Base-by-base conservation (phyloP, 257 asterid species). In the Salvia hispanica region DNA sequence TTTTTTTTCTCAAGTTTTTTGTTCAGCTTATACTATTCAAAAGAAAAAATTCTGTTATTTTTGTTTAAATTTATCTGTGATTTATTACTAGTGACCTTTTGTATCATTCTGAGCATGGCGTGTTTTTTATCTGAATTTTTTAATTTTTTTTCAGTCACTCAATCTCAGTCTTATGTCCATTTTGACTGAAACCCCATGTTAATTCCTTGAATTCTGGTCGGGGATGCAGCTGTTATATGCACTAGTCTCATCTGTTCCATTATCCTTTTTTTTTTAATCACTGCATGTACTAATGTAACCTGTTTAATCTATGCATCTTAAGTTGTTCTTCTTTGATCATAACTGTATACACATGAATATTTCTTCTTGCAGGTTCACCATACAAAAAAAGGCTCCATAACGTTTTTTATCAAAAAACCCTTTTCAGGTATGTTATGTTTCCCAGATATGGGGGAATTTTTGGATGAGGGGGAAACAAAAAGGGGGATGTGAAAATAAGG, bases 341-440 rank as follows among this genome's bases (percentile, higher is more conserved):
- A 67, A 62, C 66, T 4, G 51, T 6, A 47, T 39, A 36, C 37
- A 31, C 65, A 44, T 72, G 14, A 58, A 33, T 40, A 44, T 80
- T 60, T 53, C 62, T 25, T 68, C 59, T 51, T 47, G 76, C 83
- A 94, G 99, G 99, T 94, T 66, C 83, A 91, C 78, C 99, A 94
- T 71, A 88, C 99, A 56, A 94, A 88, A 76, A 77, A 95, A 71
- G 98, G 81, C 90, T 94, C 71, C 99, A 91, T 77, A 91, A 91
- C 51, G 86, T n/a, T 94, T 61, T 91, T 91, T 77, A 94, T 94
- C 72, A 80, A 81, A 71, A 85, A 83, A 76, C n/a, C n/a, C 99
- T 94, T 67, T 94, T 91, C 95, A 88, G 99, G 99, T 88, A 85
- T 71, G 66, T 50, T 66, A 12, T 36, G 60, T 66, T 66, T 66